phyloP scores from a whole-genome alignment of 345 rosid species.

The Clausena lansium region DNA sequence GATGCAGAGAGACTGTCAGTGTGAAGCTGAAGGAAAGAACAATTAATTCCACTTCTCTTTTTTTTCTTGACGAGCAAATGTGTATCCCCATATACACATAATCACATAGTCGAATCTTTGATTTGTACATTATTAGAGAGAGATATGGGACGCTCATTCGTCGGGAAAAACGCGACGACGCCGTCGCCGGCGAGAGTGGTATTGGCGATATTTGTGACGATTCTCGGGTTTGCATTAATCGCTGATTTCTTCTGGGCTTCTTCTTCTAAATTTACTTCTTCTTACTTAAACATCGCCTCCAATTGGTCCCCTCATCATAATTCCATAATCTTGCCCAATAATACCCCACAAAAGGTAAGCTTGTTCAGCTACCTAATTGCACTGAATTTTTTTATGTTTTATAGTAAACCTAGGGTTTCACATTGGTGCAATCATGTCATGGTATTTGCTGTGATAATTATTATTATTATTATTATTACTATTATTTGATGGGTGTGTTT shows the following conservation, averaged over 20 bases:
- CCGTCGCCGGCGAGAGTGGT: conserved; percentile 35
- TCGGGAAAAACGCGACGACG: conserved; percentile 44
- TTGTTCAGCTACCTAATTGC: neutral
- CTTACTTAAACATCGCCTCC: conserved; percentile 25
- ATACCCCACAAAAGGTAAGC: conserved; percentile 10
- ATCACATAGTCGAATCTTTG: neutral
- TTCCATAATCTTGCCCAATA: conserved; percentile 18
- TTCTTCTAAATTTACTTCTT: conserved; percentile 48
- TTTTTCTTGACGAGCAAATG: neutral
- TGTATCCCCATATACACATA: neutral
- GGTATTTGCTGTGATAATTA: neutral
- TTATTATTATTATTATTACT: neutral
- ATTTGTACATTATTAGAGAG: neutral
- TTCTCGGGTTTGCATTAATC: conserved; percentile 58
- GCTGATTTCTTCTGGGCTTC: conserved; percentile 89
- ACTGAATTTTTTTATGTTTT: neutral
- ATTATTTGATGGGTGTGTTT: neutral
- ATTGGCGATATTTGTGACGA: conserved; percentile 36
- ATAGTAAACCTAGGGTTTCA: neutral
- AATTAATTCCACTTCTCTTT: neutral
- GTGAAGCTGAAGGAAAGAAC: neutral
- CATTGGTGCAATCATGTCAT: neutral
- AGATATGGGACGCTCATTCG: conserved; percentile 3
- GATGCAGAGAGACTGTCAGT: neutral
- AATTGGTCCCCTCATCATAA: conserved; percentile 19